Conservation (phyloP, 805 yeast genomes). For the Metschnikowia matae region DNA sequence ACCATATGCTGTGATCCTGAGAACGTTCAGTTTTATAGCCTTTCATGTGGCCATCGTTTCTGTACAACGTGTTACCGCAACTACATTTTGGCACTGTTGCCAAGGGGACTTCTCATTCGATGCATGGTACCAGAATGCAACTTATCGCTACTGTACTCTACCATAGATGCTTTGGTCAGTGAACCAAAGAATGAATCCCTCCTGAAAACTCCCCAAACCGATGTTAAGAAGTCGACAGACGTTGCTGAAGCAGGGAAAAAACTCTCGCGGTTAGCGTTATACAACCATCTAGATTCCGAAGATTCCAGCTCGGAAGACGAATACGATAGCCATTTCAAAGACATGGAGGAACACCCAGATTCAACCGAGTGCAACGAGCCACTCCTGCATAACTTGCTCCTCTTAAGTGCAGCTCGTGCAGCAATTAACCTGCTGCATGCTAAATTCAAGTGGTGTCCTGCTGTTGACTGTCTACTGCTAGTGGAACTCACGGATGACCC, state of each 20-base stretch:
- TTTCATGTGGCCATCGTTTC: slow-evolving; percentile 67
- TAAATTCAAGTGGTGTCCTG: slow-evolving; percentile 75
- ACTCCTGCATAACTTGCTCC: slow-evolving; percentile 10
- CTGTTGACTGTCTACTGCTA: slow-evolving; percentile 68
- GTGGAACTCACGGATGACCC: slow-evolving; percentile 31
- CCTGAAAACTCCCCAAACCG: background rate
- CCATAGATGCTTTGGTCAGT: slow-evolving; percentile 23
- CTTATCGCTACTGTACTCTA: slow-evolving; percentile 39
- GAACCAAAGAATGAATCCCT: background rate
- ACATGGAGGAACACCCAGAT: background rate
- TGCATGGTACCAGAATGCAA: slow-evolving; percentile 65
- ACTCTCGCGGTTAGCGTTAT: background rate
- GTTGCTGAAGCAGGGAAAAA: background rate
- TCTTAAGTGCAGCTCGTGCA: slow-evolving; percentile 12
- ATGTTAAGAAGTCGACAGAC: background rate
- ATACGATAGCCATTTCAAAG: background rate
- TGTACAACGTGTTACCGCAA: slow-evolving; percentile 66
- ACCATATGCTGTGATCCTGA: slow-evolving; percentile 67
- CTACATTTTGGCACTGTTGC: slow-evolving; percentile 48
- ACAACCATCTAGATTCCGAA: background rate
- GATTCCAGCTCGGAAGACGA: slow-evolving; percentile 2
- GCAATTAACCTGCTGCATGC: slow-evolving; percentile 22
- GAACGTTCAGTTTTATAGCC: slow-evolving; percentile 35
- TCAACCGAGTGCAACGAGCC: slow-evolving; percentile 6
- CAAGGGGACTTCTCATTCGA: slow-evolving; percentile 45